These are phyloP conservation scores for Coniella vitis DNA, from an alignment of 2,329 filamentous ascomycete genomes.

Conservation along the genomic window DNA sequence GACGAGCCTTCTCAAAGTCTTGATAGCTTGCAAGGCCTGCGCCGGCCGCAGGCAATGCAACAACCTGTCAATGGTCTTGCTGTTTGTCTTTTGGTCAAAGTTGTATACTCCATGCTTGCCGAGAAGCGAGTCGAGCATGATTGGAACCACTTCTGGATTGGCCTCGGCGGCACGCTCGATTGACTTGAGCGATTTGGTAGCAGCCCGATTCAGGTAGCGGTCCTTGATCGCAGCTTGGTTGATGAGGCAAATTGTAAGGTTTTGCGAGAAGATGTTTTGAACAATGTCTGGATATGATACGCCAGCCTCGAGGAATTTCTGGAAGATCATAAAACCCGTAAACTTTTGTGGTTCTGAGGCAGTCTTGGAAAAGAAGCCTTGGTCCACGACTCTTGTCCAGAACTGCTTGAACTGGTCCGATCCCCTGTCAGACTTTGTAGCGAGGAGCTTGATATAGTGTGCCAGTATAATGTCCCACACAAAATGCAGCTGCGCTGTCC, in stretches of 20 bases:
- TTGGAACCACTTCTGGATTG: slow-evolving; percentile 51
- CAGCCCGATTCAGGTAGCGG: slow-evolving; percentile 72
- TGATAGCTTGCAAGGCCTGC: slow-evolving; percentile 9
- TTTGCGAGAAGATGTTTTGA: slow-evolving; percentile 67
- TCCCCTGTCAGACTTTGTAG: slow-evolving; percentile 25
- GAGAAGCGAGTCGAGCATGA: slow-evolving; percentile 62
- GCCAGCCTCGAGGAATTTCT: slow-evolving; percentile 58
- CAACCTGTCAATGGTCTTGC: slow-evolving; percentile 44
- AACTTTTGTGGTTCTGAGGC: slow-evolving; percentile 87
- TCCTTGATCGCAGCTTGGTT: slow-evolving; percentile 76
- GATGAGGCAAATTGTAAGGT: slow-evolving; percentile 73
- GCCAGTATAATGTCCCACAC: slow-evolving; percentile 77
- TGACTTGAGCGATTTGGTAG: slow-evolving; percentile 66
- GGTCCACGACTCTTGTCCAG: slow-evolving; percentile 82
- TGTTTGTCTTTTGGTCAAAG: slow-evolving; percentile 75
- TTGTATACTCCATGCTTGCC: slow-evolving; percentile 64
- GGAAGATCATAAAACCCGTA: slow-evolving; percentile 83
- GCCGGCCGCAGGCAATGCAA: slow-evolving; percentile 31
- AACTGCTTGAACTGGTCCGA: slow-evolving; percentile 62
- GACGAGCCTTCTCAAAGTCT: slow-evolving; percentile 14
- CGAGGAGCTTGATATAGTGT: slow-evolving; percentile 35
- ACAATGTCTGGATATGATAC: slow-evolving; percentile 42
- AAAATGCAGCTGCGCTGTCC: slow-evolving; percentile 77
- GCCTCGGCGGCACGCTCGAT: slow-evolving; percentile 59
- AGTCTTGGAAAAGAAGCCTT: slow-evolving; percentile 73